Evolutionary conservation across 2,329 filamentous ascomycete genomes (phyloP), one percentile per base, ranked within the genome.

Genomic region (Byssothecium circinans): DNA sequence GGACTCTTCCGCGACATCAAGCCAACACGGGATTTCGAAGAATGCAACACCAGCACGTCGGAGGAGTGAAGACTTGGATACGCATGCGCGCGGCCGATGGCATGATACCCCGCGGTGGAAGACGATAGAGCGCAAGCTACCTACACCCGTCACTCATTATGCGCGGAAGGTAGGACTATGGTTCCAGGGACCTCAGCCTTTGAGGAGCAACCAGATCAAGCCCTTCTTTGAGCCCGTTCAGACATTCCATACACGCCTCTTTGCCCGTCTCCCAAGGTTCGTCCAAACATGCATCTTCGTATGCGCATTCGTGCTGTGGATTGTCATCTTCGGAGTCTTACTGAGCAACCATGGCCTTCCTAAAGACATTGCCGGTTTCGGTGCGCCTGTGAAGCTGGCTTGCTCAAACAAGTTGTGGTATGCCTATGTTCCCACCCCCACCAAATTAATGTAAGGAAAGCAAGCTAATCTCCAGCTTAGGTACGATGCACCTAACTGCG

Each of bases 321-420:
- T 88, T 14, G 68, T 87, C 25, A 74, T 81, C 1, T 91, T 91
- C 65, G 79, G 81, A 19, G 67, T 89, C 22, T 79, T 91, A 27
- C 80, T 88, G 68, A 81, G 83, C 55, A 75, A 80, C 45, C 84
- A 83, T 41, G 78, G 81, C 14, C 70, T 75, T 41, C 70, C 75
- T 1, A 61, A 78, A 19, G 81, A 87, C 54, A 79, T 91, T 42
- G 78, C 77, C n/a, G 84, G 81, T 35, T 88, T 84, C 74, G 87
- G 87, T n/a, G 75, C 74, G 38, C 87, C 88, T 0, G 76, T 79
- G 38, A 76, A 78, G 49, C 80, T 92, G 43, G 76, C 81, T 12
- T 94, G 89, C 67, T 80, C 80, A 14, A 76, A 79, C 39, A 79
- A 82, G 7, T 87, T 88, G 63, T 94, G 88, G 87, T 78, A 75